These are phyloP conservation scores for Camellia lanceoleosa DNA, from an alignment of 148 eudicot genomes.

Conservation along the genomic window DNA sequence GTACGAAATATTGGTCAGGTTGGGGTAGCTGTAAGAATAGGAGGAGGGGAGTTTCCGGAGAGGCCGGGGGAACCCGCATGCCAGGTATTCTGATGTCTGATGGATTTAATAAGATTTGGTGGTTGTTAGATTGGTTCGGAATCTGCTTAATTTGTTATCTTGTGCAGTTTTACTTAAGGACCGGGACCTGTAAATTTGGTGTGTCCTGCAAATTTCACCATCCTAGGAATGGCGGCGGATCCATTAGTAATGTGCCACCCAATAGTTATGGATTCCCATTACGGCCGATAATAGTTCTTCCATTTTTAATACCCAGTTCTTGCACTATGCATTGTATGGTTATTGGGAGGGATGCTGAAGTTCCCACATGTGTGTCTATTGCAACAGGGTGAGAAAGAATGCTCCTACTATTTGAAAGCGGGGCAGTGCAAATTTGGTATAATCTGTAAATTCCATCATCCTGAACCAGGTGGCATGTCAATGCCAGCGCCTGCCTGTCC, in stretches of 20 bases:
- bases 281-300: conserved; percentile 50
- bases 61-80: conserved; percentile 73
- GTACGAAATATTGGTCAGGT: conserved; percentile 34
- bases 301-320: background rate
- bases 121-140: background rate
- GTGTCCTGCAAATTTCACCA: conserved; percentile 83
- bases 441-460: conserved; percentile 95
- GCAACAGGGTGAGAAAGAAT: conserved; percentile 77
- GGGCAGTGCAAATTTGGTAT: conserved; percentile 94
- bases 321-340: background rate
- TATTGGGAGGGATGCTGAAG: background rate
- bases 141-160: background rate
- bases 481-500: conserved; percentile 68
- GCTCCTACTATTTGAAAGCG: conserved; percentile 98
- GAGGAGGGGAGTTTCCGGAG: conserved; percentile 67
- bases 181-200: conserved; percentile 93
- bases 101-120: background rate
- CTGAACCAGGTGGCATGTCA: conserved; percentile 60
- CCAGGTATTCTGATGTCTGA: conserved; percentile 48
- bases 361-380: background rate
- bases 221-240: conserved; percentile 78
- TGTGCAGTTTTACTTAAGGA: conserved; percentile 80
- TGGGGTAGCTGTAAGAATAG: conserved; percentile 46
- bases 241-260: conserved; percentile 50
- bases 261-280: conserved; percentile 80